Base-by-base conservation (phyloP, 2,329 filamentous ascomycete genomes). In the Phialophora verrucosa region DNA sequence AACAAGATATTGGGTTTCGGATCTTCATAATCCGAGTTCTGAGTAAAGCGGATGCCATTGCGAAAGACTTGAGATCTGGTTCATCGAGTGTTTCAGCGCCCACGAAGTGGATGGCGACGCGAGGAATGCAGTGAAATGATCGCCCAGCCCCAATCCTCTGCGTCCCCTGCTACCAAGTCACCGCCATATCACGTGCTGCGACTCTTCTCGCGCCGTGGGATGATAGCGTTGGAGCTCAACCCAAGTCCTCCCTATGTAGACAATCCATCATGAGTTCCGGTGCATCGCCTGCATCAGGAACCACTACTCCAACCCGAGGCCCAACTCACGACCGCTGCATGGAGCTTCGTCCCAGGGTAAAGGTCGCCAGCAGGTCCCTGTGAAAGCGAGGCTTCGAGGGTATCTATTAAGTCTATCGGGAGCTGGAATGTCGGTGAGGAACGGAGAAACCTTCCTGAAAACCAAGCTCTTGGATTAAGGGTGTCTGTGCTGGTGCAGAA, bases 51-150 rank as follows among this genome's bases (percentile, higher is more conserved):
- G 20, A 14, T 27, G 49, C 27, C 29, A 31, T 55, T 53, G 27
- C 29, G 29, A n/a, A 31, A 55, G 25, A 55, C n/a, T 20, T 35
- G n/a, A 55, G 25, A 35, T 51, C 49, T 51, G 49, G 20, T 17
- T 51, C 53, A 55, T 35, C 17, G 4, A 32, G 29, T 31, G 53
- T 55, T 55, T 55, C 53, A 55, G 25, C 53, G 29, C 25, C 53
- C 25, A 8, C 12, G 53, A 8, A 25, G 29, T 20, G 25, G 27
- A n/a, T 35, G 29, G n/a, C 35, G 25, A 53, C 49, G 12, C 53
- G 31, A 25, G 12, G 17, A 54, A 32, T 31, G 51, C 51, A 32
- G 51, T 35, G 7, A 31, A 10, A 31, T 35, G 10, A 35, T 35
- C 10, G 32, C 32, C 32, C 10, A 10, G 32, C 32, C 32, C 32